Base-by-base conservation (phyloP, 176 grass and related monocot genomes). In the Metroxylon sagu region DNA sequence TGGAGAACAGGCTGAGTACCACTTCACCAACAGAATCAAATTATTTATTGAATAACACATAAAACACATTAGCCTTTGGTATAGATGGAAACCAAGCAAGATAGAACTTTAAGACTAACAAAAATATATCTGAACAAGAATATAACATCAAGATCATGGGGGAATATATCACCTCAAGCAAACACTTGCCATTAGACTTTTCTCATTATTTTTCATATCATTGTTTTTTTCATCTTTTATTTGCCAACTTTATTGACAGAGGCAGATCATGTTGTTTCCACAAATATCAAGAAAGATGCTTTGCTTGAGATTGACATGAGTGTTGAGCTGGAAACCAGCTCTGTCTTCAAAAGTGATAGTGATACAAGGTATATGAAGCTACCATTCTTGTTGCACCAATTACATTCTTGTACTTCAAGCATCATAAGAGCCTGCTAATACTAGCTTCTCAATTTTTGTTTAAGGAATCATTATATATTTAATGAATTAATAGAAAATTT, bases 11-110 rank as follows among this genome's bases (percentile, higher is more conserved):
- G 6, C 28, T 10, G 21, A 64, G 10, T 50, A 7, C 61, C 23
- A 59, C 29, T 30, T 53, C 52, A 52, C 61, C 26, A 68, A 64
- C 61, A 64, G 48, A 14, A 64, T 10, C 35, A 43, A 43, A 43
- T 43, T 43, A 43, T 43, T 43, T 14, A 43, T 43, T 43, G 35
- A 43, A 6, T 10, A 43, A 43, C 8, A 43, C 8, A 43, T 43
- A 16, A 64, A 51, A 50, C 35, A 49, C 35, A 18, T 26, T 14
- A 27, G 27, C 27, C 16, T 53, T 2, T 3, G 53, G 21, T 76
- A 31, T 19, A 50, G 52, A 48, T 18, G 39, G 64, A 4, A 49
- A 72, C 72, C 4, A 49, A 68, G 29, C 43, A 4, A 5, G 8
- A 6, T 69, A 43, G 35, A 43, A 23, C 21, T 19, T 19, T 64